A percentile compares a stretch with the other conserved stretches of the same genome.
These are phyloP conservation scores for Tolypocladium ophioglossoides DNA, from an alignment of 2,329 filamentous ascomycete genomes.

Conservation along the genomic window DNA sequence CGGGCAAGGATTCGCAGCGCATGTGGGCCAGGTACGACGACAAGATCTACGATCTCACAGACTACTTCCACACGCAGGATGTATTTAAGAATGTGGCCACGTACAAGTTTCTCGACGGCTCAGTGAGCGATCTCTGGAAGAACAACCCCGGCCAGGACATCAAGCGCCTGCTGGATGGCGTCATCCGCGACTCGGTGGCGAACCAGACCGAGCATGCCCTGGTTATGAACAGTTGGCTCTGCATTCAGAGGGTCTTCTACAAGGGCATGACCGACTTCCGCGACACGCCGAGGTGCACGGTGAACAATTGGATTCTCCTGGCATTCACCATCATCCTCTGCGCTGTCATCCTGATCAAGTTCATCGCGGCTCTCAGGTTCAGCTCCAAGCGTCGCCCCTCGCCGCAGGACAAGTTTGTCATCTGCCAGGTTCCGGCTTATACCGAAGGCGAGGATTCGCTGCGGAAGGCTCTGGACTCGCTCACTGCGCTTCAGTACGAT, in stretches of 20 bases:
- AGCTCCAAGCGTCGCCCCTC: conserved; percentile 82
- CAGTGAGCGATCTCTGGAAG: conserved; percentile 57
- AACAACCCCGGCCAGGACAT: conserved; percentile 74
- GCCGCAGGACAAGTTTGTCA: conserved; percentile 96
- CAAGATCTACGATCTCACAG: conserved; percentile 76
- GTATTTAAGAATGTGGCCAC: conserved; percentile 38
- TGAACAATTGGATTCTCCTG: conserved; percentile 85
- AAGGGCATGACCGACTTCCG: conserved; percentile 80
- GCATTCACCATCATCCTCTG: conserved; percentile 80
- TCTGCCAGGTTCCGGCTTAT: conserved; percentile 95
- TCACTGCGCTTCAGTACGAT: conserved; percentile 91
- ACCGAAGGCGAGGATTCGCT: conserved; percentile 96
- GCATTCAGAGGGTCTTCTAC: conserved; percentile 76
- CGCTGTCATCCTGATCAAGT: conserved; percentile 73
- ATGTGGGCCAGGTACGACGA: conserved; percentile 72
- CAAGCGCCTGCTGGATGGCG: conserved; percentile 49
- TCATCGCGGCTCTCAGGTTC: conserved; percentile 85
- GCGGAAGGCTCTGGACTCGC: conserved; percentile 83
- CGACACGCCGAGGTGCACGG: conserved; percentile 60
- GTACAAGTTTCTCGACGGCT: conserved; percentile 64
- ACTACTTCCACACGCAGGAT: conserved; percentile 76
- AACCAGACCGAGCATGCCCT: conserved; percentile 40
- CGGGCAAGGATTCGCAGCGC: conserved; percentile 58
- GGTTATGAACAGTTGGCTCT: conserved; percentile 61
- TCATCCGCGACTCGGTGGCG: conserved; percentile 34